Base-by-base conservation (phyloP, 306 rosid genomes). In the Begonia peltatifolia region DNA sequence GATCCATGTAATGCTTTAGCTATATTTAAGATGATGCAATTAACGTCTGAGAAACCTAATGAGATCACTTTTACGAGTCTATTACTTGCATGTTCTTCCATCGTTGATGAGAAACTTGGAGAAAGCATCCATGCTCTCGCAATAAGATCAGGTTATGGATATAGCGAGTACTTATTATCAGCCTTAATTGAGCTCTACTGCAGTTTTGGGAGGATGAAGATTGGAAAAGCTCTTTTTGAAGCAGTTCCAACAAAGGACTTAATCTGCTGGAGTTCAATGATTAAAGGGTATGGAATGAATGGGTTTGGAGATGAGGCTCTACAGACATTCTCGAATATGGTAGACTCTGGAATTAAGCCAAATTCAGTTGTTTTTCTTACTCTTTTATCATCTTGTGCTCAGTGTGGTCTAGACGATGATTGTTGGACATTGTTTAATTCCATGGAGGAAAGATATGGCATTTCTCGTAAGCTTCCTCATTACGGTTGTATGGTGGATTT, bases 401-500 rank as follows among this genome's bases (percentile, higher is more conserved):
- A 56, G 14, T 64, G 63, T 42, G 53, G 58, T 9, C 42, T 64
- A 14, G 63, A 56, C 50, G 43, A 43, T 47, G 58, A 57, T 50
- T 46, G 63, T 16, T 13, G 69, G 69, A 50, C 38, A 14, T 64
- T 61, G 69, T 64, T 64, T 64, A 51, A 22, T 56, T 56, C 57
- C n/a, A 64, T 64, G 69, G 41, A 22, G 18, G 47, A 43, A 3
- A 22, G 23, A 52, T 56, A 50, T 56, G 50, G 54, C 46, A 42
- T 64, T 64, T 9, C 69, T 41, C 53, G 63, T 9, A 42, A 18
- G 6, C 46, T 50, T 36, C 22, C 62, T 11, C 63, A 56, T 53
- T 64, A 56, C 50, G 69, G 57, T 56, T 50, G 63, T 43, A 56
- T 64, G 53, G 63, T 56, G 46, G 62, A 49, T 14, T 56, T 42